phyloP scores from a whole-genome alignment of 2,329 filamentous ascomycete species.

The Ascochyta fabae region DNA sequence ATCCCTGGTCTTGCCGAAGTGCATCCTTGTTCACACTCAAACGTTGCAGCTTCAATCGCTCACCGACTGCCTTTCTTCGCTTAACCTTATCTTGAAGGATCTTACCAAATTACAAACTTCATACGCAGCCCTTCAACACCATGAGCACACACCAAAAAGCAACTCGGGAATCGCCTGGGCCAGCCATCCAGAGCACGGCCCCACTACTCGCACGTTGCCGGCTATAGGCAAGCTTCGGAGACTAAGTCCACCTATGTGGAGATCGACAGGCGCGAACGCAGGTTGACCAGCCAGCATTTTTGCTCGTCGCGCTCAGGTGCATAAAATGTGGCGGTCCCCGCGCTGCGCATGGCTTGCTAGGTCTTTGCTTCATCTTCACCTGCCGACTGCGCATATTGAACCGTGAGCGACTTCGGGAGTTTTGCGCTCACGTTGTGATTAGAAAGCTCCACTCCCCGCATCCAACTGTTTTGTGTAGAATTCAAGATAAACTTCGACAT shows the following conservation, averaged over 20 bases:
- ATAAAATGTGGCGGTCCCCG: conserved; percentile 36
- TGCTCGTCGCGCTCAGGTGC: conserved; percentile 18
- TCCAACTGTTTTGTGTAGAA: background rate
- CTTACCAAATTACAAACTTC: conserved; percentile 1
- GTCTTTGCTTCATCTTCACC: conserved; percentile 9
- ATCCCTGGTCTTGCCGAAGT: background rate
- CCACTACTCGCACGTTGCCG: conserved; percentile 17
- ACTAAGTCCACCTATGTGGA: conserved; percentile 29
- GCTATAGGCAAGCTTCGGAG: conserved; percentile 24
- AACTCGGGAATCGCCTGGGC: conserved; percentile 33
- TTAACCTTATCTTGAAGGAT: background rate
- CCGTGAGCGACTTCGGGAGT: conserved; percentile 52
- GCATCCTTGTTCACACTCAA: background rate
- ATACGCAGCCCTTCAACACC: conserved; percentile 7
- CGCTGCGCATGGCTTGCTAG: conserved; percentile 2
- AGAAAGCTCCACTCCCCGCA: conserved; percentile 43
- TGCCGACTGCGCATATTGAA: conserved; percentile 14
- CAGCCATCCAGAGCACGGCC: conserved; percentile 26
- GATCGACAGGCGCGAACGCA: conserved; percentile 29
- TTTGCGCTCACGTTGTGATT: conserved; percentile 48
- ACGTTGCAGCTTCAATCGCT: background rate
- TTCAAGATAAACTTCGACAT: conserved; percentile 1
- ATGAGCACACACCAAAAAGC: conserved; percentile 28
- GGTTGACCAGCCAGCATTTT: conserved; percentile 31
- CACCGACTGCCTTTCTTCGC: background rate